These are phyloP conservation scores for Lupinus albus DNA, from an alignment of 306 rosid genomes.

Conservation along the genomic window DNA sequence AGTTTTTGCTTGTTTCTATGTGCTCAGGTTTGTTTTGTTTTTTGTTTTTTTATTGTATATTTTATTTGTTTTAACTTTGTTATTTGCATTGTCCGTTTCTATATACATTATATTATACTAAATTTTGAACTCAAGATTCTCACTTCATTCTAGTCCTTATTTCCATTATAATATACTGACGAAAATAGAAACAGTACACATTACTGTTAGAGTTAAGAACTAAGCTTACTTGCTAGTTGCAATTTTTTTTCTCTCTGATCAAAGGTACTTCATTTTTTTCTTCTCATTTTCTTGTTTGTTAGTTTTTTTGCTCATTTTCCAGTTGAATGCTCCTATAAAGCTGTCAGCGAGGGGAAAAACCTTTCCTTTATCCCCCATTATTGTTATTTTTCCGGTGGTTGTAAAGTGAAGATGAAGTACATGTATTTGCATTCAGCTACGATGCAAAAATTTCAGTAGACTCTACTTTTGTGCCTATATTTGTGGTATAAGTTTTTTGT, in stretches of 20 bases:
- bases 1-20: conserved; percentile 32
- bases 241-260: not conserved
- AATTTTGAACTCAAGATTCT: conserved; percentile 53
- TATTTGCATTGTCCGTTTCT: conserved; percentile 50
- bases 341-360: conserved; percentile 8
- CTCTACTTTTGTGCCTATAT: not conserved
- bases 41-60: not conserved
- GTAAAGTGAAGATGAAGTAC: conserved; percentile 1
- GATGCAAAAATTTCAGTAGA: not conserved
- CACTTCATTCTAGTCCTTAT: conserved; percentile 39
- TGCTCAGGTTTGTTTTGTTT: conserved; percentile 39
- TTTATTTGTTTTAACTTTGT: conserved; percentile 39
- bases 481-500: too few species aligned
- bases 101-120: conserved; percentile 1
- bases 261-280: conserved; percentile 40
- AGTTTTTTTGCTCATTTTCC: conserved; percentile 31
- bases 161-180: conserved; percentile 34
- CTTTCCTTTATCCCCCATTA: not conserved
- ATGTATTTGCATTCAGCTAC: not conserved
- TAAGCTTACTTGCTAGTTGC: not conserved
- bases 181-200: conserved; percentile 30
- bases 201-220: conserved; percentile 42
- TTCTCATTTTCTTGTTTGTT: conserved; percentile 3
- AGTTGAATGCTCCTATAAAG: not conserved
- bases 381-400: not conserved